Evolutionary conservation across 306 rosid species (phyloP).

Genomic region (Sphenostylis stenocarpa): DNA sequence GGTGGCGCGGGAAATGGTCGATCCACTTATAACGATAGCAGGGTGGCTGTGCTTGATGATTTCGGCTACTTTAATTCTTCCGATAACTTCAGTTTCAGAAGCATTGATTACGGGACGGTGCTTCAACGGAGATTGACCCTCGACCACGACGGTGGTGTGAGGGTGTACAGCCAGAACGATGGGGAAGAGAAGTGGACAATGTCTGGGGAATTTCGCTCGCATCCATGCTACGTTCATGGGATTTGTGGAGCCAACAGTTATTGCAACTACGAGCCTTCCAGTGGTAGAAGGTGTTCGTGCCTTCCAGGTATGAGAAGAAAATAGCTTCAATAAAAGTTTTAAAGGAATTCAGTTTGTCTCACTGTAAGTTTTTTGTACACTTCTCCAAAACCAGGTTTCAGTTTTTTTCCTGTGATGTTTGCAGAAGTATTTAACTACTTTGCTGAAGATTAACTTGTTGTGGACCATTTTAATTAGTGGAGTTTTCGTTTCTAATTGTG

Average conservation of each 20-base stretch:
- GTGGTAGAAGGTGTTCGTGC: conserved; percentile 21
- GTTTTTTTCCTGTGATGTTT: no score
- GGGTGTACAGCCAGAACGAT: neutral
- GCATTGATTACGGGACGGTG: neutral
- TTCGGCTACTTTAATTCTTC: conserved; percentile 6
- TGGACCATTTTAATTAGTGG: no score
- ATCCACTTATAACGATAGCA: conserved; percentile 1
- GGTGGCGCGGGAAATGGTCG: neutral
- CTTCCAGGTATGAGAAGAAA: neutral
- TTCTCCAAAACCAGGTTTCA: no score
- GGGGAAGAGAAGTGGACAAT: neutral
- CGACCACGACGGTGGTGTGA: conserved; percentile 24
- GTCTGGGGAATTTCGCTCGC: neutral
- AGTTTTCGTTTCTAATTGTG: no score
- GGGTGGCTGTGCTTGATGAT: neutral
- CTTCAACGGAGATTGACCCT: conserved; percentile 7
- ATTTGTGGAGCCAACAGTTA: conserved; percentile 33
- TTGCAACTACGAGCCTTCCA: neutral
- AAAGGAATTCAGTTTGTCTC: no score
- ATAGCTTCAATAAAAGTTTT: neutral
- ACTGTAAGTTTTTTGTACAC: no score
- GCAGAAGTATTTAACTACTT: no score
- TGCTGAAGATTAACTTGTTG: no score
- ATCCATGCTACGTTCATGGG: conserved; percentile 9
- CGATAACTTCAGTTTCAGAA: neutral